phyloP scores from a whole-genome alignment of 2,329 filamentous ascomycete species.

The Fusarium sp. region DNA sequence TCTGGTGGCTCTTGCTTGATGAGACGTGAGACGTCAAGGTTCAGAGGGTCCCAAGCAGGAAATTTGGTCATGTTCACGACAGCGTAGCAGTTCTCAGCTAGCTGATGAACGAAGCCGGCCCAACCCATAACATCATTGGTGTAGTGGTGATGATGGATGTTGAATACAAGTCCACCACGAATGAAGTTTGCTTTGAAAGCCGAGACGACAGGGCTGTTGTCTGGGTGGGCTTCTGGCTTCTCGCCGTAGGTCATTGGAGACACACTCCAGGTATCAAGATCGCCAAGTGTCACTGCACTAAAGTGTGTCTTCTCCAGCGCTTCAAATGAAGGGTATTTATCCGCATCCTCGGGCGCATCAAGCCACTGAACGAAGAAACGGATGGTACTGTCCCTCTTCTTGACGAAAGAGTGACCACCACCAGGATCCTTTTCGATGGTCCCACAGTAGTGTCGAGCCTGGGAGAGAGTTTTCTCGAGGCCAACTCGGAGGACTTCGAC shows the following conservation, averaged over 20 bases:
- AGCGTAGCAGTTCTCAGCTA: conserved; percentile 61
- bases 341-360: conserved; percentile 49
- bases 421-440: conserved; percentile 57
- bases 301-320: conserved; percentile 58
- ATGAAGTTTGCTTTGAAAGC: conserved; percentile 61
- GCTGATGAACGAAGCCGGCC: conserved; percentile 55
- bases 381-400: conserved; percentile 53
- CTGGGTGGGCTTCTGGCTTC: conserved; percentile 56
- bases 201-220: conserved; percentile 52
- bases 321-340: conserved; percentile 54
- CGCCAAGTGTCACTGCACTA: conserved; percentile 50
- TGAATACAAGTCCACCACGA: conserved; percentile 58
- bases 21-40: conserved; percentile 55
- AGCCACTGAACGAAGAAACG: conserved; percentile 57
- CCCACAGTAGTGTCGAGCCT: conserved; percentile 57
- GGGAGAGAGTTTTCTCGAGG: conserved; percentile 56
- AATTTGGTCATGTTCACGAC: conserved; percentile 48
- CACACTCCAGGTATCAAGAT: conserved; percentile 54
- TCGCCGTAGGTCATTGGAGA: conserved; percentile 58
- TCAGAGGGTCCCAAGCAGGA: conserved; percentile 55
- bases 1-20: conserved; percentile 49
- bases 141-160: conserved; percentile 61
- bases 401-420: conserved; percentile 57
- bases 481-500: conserved; percentile 52
- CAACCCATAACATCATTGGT: conserved; percentile 61